Evolutionary conservation across 306 rosid species (phyloP).

Genomic region (Erythrophleum fordii): DNA sequence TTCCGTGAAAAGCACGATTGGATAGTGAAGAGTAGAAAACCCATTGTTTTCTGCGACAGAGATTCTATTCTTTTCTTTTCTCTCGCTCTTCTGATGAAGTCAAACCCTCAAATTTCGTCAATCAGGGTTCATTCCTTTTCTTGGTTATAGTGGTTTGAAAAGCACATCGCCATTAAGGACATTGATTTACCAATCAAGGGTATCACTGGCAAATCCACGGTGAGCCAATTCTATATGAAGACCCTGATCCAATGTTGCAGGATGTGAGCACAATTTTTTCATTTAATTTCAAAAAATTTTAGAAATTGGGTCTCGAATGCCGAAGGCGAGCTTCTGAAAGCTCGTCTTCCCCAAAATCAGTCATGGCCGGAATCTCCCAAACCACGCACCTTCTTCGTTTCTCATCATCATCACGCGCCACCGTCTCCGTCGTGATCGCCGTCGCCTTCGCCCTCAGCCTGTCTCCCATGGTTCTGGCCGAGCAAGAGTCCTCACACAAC

Average conservation of each 20-base stretch:
- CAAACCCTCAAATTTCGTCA: conserved; percentile 33
- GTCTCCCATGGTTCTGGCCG: conserved; percentile 45
- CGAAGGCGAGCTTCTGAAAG: conserved; percentile 36
- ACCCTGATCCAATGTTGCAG: not conserved
- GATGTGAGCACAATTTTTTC: not conserved
- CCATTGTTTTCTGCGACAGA: not conserved
- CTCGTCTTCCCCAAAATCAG: conserved; percentile 41
- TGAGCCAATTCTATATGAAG: not conserved
- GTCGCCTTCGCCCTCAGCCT: conserved; percentile 37
- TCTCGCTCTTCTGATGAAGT: not conserved
- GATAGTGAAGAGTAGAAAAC: not conserved
- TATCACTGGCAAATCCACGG: not conserved
- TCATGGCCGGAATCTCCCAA: conserved; percentile 48
- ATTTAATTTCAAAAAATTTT: not conserved
- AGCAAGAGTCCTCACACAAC: conserved; percentile 29
- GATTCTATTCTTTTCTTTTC: not conserved
- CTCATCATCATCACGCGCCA: not conserved
- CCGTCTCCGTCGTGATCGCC: conserved; percentile 32
- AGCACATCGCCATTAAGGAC: too few species aligned
- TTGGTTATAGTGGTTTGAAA: not conserved
- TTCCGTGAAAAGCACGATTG: not conserved
- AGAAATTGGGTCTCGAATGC: not conserved
- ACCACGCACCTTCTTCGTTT: conserved; percentile 27
- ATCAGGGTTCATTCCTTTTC: conserved; percentile 38
- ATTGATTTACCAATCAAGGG: not conserved